phyloP scores from a whole-genome alignment of 192 early-diverging fungal species.

The Coemansia sp. region DNA sequence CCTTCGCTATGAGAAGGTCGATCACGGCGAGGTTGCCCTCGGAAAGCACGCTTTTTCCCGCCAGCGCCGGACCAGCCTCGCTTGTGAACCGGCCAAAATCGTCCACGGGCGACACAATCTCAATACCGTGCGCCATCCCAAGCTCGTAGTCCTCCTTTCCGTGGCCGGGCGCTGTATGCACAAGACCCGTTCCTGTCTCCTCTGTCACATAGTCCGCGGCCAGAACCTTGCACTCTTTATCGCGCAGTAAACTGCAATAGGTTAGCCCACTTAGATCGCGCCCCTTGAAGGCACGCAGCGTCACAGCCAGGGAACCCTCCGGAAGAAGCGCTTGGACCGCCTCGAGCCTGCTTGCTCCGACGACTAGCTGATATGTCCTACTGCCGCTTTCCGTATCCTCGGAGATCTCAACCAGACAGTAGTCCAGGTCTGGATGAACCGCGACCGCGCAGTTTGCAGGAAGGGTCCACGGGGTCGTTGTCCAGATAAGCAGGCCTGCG shows the following conservation, averaged over 20 bases:
- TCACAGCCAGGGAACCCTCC: background rate
- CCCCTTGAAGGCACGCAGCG: slow-evolving; percentile 33
- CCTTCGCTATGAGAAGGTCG: slow-evolving; percentile 43
- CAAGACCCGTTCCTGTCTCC: slow-evolving; percentile 75
- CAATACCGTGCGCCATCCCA: slow-evolving; percentile 53
- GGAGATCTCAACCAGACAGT: slow-evolving; percentile 49
- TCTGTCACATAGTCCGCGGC: slow-evolving; percentile 64
- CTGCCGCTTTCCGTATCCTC: background rate
- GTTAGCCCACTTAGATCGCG: slow-evolving; percentile 53
- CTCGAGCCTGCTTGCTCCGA: slow-evolving; percentile 25
- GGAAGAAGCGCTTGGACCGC: slow-evolving; percentile 17
- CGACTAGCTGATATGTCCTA: slow-evolving; percentile 17
- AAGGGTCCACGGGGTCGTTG: slow-evolving; percentile 79
- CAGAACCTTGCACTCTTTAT: slow-evolving; percentile 55
- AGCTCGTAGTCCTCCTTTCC: slow-evolving; percentile 83
- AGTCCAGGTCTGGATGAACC: slow-evolving; percentile 63
- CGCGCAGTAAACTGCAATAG: slow-evolving; percentile 60
- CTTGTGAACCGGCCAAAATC: slow-evolving; percentile 64
- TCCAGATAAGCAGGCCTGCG: slow-evolving; percentile 64
- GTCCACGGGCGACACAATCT: slow-evolving; percentile 68
- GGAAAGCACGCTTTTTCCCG: slow-evolving; percentile 59
- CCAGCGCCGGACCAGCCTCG: slow-evolving; percentile 61
- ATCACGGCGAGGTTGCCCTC: slow-evolving; percentile 62
- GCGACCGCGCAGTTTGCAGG: slow-evolving; percentile 73
- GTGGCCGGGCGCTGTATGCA: slow-evolving; percentile 79